Base-by-base conservation (phyloP, 108 stramenopile genomes). In the Phaeodactylum tricornutum region DNA sequence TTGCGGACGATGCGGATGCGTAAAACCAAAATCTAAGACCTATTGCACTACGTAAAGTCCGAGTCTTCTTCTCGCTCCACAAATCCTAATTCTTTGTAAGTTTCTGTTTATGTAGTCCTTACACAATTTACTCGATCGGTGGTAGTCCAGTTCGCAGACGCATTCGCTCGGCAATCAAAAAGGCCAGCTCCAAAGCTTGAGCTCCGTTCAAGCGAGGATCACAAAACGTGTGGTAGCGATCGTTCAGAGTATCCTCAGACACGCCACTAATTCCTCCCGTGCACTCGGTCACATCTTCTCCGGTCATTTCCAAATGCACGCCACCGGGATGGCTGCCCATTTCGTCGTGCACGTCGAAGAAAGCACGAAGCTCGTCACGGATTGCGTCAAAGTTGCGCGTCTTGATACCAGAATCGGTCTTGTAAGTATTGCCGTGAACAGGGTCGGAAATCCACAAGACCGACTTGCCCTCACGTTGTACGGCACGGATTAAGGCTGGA, bases 251-350 rank as follows among this genome's bases (percentile, higher is more conserved):
- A 12, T 74, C 62, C 59, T 96, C 94, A 33, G 76, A 87, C 15
- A 97, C 88, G 54, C 65, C 75, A 33, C 74, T 65, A 28, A 92
- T 34, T 38, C 98, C 98, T 40, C 98, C 98, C 26, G 86, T 81
- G 64, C 98, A 99, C 69, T 99, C 98, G 2, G 96, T 98, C 16
- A 99, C 98, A 74, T 96, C 87, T 55, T 97, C 88, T 25, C 97
- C 96, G 7, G 97, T 96, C 93, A 95, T 89, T 66, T 96, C 95
- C 41, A 96, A 39, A 47, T 97, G 95, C 27, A 99, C 93, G 49
- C 98, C 98, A 27, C 96, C 96, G 22, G 96, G 88, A 63, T 95
- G 95, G 21, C 85, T 90, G 47, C 95, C 96, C 89, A 96, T 92
- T 51, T 86, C 87, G 55, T 84, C 90, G 77, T 99, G 98, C 21